These are phyloP conservation scores for Pythium rishiriense DNA, from an alignment of 352 stramenopile species.

Conservation along the genomic window DNA sequence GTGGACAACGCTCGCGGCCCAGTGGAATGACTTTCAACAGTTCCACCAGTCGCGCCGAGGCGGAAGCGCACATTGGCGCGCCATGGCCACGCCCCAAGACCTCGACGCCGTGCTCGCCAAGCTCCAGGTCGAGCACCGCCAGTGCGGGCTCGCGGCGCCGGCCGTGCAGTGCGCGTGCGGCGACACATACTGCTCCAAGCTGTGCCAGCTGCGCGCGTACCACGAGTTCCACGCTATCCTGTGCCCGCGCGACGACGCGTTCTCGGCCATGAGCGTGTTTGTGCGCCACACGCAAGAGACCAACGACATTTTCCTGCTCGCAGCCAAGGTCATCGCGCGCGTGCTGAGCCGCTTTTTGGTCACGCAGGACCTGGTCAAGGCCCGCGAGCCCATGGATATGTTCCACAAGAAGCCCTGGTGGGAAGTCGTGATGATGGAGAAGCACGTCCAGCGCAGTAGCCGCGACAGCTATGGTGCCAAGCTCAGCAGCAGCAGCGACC, in stretches of 20 bases:
- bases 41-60: neutral
- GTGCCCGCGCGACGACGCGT: conserved; percentile 62
- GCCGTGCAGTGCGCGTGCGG: conserved; percentile 58
- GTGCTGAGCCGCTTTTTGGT: conserved; percentile 61
- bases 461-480: conserved; percentile 12
- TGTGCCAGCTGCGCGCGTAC: conserved; percentile 67
- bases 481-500: conserved; percentile 9
- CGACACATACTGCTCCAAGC: conserved; percentile 83
- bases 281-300: conserved; percentile 75
- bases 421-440: conserved; percentile 73
- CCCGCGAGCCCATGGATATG: conserved; percentile 76
- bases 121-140: conserved; percentile 44
- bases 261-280: conserved; percentile 65
- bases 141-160: conserved; percentile 46
- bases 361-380: conserved; percentile 53
- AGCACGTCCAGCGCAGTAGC: conserved; percentile 46
- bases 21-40: conserved; percentile 27
- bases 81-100: conserved; percentile 27
- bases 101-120: conserved; percentile 46
- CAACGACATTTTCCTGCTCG: conserved; percentile 92
- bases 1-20: conserved; percentile 47
- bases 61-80: conserved; percentile 5
- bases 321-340: conserved; percentile 82
- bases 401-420: conserved; percentile 93
- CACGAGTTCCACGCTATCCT: conserved; percentile 79